Percentiles rank a stretch among this genome's conserved stretches.
Conservation (phyloP, 768 basidiomycete genomes). For the Cantharellus anzutake region DNA sequence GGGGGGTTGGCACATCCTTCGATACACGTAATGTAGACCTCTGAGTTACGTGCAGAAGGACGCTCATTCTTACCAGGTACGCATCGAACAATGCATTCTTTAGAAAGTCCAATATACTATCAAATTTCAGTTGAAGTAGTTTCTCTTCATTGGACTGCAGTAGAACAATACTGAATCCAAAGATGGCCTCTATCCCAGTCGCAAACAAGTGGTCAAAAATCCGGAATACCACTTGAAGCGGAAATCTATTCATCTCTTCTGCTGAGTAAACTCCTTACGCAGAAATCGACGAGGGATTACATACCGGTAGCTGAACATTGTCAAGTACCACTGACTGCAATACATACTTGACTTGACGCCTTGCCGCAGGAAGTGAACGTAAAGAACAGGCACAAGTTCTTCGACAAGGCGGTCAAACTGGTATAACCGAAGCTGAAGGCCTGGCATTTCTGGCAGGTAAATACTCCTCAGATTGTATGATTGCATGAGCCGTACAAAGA, state of each 20-base stretch:
- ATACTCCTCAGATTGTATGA: conserved; percentile 92
- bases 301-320: conserved; percentile 86
- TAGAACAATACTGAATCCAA: conserved; percentile 79
- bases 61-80: conserved; percentile 34
- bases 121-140: conserved; percentile 70
- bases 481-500: conserved; percentile 87
- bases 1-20: neutral
- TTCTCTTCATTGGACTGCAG: conserved; percentile 74
- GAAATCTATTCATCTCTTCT: conserved; percentile 39
- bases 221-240: conserved; percentile 81
- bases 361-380: conserved; percentile 83
- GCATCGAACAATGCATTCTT: conserved; percentile 66
- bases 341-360: conserved; percentile 97
- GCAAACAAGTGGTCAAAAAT: conserved; percentile 95
- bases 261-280: conserved; percentile 1
- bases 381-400: conserved; percentile 79
- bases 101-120: conserved; percentile 70
- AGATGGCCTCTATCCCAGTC: conserved; percentile 92
- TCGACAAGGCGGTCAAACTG: conserved; percentile 92
- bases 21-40: too few relatives aligned
- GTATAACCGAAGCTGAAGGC: conserved; percentile 71
- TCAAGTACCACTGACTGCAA: conserved; percentile 97
- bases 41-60: neutral
- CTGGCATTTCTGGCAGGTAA: conserved; percentile 99
- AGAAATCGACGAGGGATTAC: neutral